Percentiles rank a stretch among this genome's conserved stretches.
Conservation (phyloP, 2,329 filamentous ascomycete genomes). For the Aspergillus neoniger region DNA sequence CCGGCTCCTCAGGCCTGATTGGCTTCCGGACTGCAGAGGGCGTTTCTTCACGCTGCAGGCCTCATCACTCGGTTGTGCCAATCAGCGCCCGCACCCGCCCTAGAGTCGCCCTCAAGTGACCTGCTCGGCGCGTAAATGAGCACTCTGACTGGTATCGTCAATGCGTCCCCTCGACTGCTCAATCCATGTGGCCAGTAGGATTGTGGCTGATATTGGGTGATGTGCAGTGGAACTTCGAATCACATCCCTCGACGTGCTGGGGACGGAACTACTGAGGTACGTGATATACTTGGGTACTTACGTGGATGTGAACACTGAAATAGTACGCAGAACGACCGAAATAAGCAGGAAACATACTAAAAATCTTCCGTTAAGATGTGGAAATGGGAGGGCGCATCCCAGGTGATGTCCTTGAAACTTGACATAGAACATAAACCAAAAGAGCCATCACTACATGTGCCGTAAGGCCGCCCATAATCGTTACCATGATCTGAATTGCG, state of each 20-base stretch:
- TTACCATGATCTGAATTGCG: too few relatives aligned
- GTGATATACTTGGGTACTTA: not conserved
- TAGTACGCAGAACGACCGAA: not conserved
- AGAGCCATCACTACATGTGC: too few relatives aligned
- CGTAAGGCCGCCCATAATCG: too few relatives aligned
- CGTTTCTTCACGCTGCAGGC: constrained; percentile 30
- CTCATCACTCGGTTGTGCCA: constrained; percentile 25
- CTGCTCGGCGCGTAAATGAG: constrained; percentile 24
- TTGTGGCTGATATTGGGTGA: constrained; percentile 5
- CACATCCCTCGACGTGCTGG: not conserved
- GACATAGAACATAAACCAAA: too few relatives aligned
- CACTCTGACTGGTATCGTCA: not conserved
- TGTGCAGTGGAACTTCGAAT: not conserved
- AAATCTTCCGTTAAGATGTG: too few relatives aligned
- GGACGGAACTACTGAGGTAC: not conserved
- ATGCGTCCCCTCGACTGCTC: constrained; percentile 5
- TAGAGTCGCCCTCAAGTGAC: constrained; percentile 20
- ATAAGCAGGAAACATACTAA: not conserved
- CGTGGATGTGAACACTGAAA: not conserved
- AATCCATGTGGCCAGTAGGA: not conserved
- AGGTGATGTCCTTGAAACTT: too few relatives aligned
- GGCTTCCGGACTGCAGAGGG: constrained; percentile 17
- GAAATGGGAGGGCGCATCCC: too few relatives aligned
- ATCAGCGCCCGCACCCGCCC: constrained; percentile 11
- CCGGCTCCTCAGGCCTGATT: constrained; percentile 15